phyloP scores from a whole-genome alignment of 2,329 filamentous ascomycete genomes.

The Parafenestella ontariensis region DNA sequence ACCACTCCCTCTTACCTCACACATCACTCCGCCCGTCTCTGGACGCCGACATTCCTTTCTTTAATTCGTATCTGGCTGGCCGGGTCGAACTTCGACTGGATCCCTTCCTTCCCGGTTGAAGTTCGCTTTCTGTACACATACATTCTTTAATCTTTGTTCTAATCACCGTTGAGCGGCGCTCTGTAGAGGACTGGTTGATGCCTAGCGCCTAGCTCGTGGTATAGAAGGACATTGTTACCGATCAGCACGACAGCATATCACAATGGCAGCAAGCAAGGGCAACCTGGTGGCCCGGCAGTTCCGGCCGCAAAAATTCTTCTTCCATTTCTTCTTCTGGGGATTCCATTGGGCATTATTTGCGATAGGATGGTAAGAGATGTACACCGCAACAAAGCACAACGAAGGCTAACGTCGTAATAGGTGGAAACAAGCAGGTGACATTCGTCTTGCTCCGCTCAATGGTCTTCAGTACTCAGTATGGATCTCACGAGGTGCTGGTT shows the following conservation, averaged over 20 bases:
- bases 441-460: constrained; percentile 78
- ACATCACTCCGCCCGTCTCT: constrained; percentile 37
- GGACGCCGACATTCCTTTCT: constrained; percentile 50
- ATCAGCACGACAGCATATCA: background rate
- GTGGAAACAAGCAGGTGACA: constrained; percentile 77
- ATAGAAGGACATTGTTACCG: constrained; percentile 7
- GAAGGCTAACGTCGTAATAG: constrained; percentile 54
- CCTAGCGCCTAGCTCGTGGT: constrained; percentile 14
- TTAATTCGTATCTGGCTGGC: constrained; percentile 52
- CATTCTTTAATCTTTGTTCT: constrained; percentile 43
- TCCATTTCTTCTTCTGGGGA: constrained; percentile 82
- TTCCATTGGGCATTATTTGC: constrained; percentile 81
- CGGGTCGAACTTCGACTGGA: constrained; percentile 50
- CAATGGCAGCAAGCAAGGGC: constrained; percentile 21
- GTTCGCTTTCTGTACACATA: constrained; percentile 41
- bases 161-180: constrained; percentile 45
- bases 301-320: constrained; percentile 73
- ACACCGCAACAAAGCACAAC: constrained; percentile 22
- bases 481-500: constrained; percentile 91
- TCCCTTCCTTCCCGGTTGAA: constrained; percentile 39
- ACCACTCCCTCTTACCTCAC: constrained; percentile 34
- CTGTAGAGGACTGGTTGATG: constrained; percentile 18
- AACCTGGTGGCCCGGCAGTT: constrained; percentile 52
- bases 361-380: constrained; percentile 75
- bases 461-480: constrained; percentile 86